These are phyloP conservation scores for Cryphonectria naterciae DNA, from an alignment of 2,329 filamentous ascomycete genomes.

Conservation along the genomic window DNA sequence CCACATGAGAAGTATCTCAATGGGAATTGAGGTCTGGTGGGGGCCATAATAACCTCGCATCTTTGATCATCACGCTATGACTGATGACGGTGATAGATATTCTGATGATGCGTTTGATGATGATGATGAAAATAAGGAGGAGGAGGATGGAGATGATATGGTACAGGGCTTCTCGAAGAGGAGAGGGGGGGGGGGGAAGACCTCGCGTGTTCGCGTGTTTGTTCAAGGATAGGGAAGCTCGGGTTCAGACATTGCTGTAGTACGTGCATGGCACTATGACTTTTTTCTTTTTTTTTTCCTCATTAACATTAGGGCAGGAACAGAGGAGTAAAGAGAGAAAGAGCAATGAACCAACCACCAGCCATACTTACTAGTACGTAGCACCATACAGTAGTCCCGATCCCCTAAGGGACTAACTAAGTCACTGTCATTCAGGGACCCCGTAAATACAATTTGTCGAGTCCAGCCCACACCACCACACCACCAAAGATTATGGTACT, in stretches of 20 bases:
- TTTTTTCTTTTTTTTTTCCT: too few species aligned
- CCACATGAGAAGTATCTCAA: too few species aligned
- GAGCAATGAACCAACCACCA: not conserved
- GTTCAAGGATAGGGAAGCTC: not conserved
- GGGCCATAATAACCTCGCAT: not conserved
- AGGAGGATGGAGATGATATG: too few species aligned
- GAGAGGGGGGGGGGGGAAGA: not conserved
- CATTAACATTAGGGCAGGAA: not conserved
- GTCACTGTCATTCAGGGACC: not conserved
- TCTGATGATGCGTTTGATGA: too few species aligned
- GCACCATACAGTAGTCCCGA: not conserved
- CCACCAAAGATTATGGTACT: not conserved
- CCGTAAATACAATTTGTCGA: not conserved
- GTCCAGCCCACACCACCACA: not conserved
- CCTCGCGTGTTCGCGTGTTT: too few species aligned
- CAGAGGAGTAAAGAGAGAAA: too few species aligned
- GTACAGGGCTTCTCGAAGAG: not conserved
- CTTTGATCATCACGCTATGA: not conserved
- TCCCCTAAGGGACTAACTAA: not conserved
- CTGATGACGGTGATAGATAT: too few species aligned
- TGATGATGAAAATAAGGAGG: too few species aligned
- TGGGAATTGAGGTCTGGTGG: not conserved
- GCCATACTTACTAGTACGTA: not conserved
- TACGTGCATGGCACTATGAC: not conserved
- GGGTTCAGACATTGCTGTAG: not conserved